Evolutionary conservation across 441 rosid species (phyloP), one percentile per base, ranked within the genome.

Genomic region (Manihot esculenta): DNA sequence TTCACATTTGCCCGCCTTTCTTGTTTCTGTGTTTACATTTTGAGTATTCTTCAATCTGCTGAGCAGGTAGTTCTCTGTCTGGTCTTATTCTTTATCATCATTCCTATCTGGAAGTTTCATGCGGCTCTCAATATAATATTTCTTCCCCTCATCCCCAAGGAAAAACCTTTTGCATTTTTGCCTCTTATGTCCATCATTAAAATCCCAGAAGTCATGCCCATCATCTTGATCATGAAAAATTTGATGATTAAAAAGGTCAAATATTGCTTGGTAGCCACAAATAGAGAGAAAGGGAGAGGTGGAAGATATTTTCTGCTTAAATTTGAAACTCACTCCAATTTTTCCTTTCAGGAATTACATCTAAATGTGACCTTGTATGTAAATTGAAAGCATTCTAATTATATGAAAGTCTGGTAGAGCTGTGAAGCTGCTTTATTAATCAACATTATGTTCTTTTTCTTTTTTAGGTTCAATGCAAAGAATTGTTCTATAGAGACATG

Each of bases 401-500:
- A 21, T 17, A 0, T 23, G 8, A 38, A 49, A 11, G 30, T 50
- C 47, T 27, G 30, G 7, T 41, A 51, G 23, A 30, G n/a, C 42
- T 63, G 27, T 33, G 14, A 26, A 17, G 50, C 48, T 20, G 66
- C 33, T 50, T 45, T 54, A 9, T 6, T 3, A 7, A 53, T 13
- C 6, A 33, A 51, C 44, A 15, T 80, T 3, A 10, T 30, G 55
- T 49, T 60, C 10, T 35, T 58, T 72, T 66, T 65, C 60, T 50
- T 5, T 75, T 75, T 54, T 73, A 92, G 97, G 99, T 90, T 20
- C 86, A 88, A 64, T 90, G 94, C 77, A 89, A 87, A 78, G 97
- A 94, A 82, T 81, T 94, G 23, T 89, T 94, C 80, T 85, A 83
- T 81, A 83, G 94, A 82, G 97, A 90, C 62, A 74, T 94, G 74